A percentile compares a stretch with the other conserved stretches of the same genome.
Conservation (phyloP, 208 protist species). For the Leishmania martiniquensis region DNA sequence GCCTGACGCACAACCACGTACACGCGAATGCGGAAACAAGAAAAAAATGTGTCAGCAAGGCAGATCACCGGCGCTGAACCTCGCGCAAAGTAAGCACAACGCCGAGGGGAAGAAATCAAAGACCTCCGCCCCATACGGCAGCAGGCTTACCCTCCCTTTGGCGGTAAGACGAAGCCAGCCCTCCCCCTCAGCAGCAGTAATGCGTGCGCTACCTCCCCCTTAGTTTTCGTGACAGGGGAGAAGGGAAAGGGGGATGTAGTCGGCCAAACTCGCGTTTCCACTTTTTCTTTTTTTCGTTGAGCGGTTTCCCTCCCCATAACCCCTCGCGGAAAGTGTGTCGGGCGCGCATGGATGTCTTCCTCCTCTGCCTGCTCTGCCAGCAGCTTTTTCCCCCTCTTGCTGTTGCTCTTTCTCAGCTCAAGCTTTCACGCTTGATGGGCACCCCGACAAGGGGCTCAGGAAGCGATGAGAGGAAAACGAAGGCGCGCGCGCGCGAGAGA, state of each 20-base stretch:
- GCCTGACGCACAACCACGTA: background rate
- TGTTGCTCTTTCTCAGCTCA: too few relatives aligned
- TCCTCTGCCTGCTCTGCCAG: background rate
- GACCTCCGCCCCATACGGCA: background rate
- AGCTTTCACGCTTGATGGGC: background rate
- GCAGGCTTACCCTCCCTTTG: background rate
- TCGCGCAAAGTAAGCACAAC: background rate
- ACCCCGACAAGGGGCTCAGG: background rate
- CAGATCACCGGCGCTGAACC: background rate
- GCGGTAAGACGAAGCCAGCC: background rate
- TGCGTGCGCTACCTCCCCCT: background rate
- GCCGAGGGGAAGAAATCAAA: background rate
- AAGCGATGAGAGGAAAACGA: background rate
- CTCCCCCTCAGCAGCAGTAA: background rate
- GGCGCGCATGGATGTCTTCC: background rate
- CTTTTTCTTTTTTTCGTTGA: background rate
- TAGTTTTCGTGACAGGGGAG: background rate
- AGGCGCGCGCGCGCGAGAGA: background rate
- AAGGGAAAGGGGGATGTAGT: background rate
- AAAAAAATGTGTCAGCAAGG: background rate
- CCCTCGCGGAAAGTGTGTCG: background rate
- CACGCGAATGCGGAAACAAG: background rate
- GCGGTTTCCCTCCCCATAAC: too few relatives aligned
- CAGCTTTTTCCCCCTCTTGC: background rate
- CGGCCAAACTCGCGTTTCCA: background rate